Evolutionary conservation across 176 grass and related monocot genomes (phyloP), one percentile per base, ranked within the genome.

Genomic region (Paspalum notatum): DNA sequence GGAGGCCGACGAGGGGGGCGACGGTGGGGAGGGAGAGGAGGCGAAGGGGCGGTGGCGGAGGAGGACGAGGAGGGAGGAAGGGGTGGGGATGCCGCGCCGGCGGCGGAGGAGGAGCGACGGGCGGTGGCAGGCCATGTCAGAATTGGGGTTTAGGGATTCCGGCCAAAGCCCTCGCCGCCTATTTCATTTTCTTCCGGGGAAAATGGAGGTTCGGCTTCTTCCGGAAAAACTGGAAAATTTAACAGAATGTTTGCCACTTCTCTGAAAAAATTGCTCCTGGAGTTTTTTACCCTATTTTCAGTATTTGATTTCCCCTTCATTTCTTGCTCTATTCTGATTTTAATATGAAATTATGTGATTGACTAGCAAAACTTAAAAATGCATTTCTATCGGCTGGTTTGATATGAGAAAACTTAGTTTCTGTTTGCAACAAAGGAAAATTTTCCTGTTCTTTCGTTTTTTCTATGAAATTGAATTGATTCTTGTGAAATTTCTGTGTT

Each of bases 11-110:
- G 87, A 55, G 25, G 82, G 77, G 26, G 61, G 66, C 16, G 81
- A 48, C 44, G 72, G 62, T 18, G 49, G 45, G 59, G 66, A 71
- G 24, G 69, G 49, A 17, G 43, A 72, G 45, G 61, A 78, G 66
- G 54, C 85, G 68, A 67, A 69, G 66, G 32, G 7, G 70, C 39
- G 55, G 21, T 17, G 48, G 18, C 24, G 48, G 75, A 63, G 68
- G 55, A 46, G 84, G 65, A 85, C 71, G 63, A 68, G 85, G 72
- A 90, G 52, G 53, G 58, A 63, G 70, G 83, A 66, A 12, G 82
- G 48, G 37, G 77, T 48, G 50, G 69, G 51, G 78, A 68, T 61
- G 67, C 41, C 11, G 74, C 22, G 71, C 64, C 57, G 82, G 75
- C 79, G 75, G 75, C 61, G 87, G 82, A 87, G 71, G 20, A 83